phyloP scores from a whole-genome alignment of 1,284 basidiomycete genomes.

The Leccinum pallidistipes region DNA sequence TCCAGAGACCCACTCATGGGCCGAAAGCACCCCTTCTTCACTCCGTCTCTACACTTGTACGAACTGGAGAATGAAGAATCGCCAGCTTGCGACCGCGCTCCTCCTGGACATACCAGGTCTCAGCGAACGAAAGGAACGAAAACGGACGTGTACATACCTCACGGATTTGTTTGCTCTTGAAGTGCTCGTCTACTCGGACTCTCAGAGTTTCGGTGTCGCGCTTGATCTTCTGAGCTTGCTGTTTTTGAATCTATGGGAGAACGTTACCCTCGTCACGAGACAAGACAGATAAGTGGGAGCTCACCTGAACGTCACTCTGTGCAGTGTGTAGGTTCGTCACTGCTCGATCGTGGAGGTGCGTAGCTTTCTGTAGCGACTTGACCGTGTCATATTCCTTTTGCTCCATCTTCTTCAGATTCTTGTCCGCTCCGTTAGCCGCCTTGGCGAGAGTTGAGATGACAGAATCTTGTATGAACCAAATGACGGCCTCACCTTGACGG shows the following conservation, averaged over 20 bases:
- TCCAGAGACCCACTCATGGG: not conserved
- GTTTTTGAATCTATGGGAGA: slow-evolving; percentile 21
- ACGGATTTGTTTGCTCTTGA: slow-evolving; percentile 24
- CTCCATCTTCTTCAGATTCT: slow-evolving; percentile 46
- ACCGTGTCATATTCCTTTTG: slow-evolving; percentile 48
- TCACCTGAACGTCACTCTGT: slow-evolving; percentile 45
- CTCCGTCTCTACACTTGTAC: not conserved
- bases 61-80: slow-evolving; percentile 9
- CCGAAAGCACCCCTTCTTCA: not conserved
- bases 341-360: slow-evolving; percentile 50
- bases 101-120: slow-evolving; percentile 6
- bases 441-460: slow-evolving; percentile 23
- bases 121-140: not conserved
- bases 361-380: slow-evolving; percentile 47
- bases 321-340: slow-evolving; percentile 43
- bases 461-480: not conserved
- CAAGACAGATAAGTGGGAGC: slow-evolving; percentile 12
- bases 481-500: slow-evolving; percentile 43
- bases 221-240: slow-evolving; percentile 14
- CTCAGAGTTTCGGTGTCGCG: slow-evolving; percentile 11
- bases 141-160: slow-evolving; percentile 20
- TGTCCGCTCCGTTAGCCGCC: slow-evolving; percentile 46
- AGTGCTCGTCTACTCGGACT: slow-evolving; percentile 17
- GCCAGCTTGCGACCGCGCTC: slow-evolving; percentile 24
- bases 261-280: not conserved